Evolutionary conservation across 192 early-diverging fungal genomes (phyloP).

Genomic region (Coemansia sp.): DNA sequence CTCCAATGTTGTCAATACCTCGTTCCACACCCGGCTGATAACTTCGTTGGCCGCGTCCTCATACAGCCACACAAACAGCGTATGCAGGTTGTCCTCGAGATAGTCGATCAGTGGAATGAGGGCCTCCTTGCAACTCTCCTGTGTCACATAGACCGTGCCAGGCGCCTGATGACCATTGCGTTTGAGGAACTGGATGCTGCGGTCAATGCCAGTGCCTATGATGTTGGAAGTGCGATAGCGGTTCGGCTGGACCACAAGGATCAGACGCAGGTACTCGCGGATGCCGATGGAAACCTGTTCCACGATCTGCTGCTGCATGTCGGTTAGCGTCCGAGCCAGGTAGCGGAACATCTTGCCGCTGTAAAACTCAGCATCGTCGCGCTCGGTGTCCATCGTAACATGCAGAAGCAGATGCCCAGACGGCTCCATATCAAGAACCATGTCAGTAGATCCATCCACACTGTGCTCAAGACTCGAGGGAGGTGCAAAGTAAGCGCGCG

Average conservation of each 20-base stretch:
- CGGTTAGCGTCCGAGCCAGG: constrained; percentile 66
- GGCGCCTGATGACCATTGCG: constrained; percentile 35
- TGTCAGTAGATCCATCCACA: constrained; percentile 64
- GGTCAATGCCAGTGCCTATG: constrained; percentile 38
- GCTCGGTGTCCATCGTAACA: constrained; percentile 76
- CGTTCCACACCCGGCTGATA: constrained; percentile 70
- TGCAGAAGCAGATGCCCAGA: constrained; percentile 67
- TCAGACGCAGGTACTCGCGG: constrained; percentile 65
- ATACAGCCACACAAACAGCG: constrained; percentile 65
- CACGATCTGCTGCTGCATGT: constrained; percentile 69
- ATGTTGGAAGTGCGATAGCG: constrained; percentile 38
- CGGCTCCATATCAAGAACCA: constrained; percentile 68
- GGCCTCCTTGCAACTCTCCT: constrained; percentile 63
- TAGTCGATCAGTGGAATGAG: constrained; percentile 73
- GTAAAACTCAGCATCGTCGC: constrained; percentile 81
- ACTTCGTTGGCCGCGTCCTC: constrained; percentile 65
- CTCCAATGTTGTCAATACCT: constrained; percentile 67
- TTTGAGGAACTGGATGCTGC: constrained; percentile 57
- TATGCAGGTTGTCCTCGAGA: constrained; percentile 69
- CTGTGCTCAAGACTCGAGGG: constrained; percentile 43
- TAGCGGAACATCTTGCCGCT: constrained; percentile 75
- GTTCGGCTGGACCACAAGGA: constrained; percentile 55
- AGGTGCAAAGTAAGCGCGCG: constrained; percentile 61
- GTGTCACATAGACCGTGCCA: constrained; percentile 41
- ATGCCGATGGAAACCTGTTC: constrained; percentile 69